Evolutionary conservation across 345 rosid genomes (phyloP).

Genomic region (Trapa incisa): DNA sequence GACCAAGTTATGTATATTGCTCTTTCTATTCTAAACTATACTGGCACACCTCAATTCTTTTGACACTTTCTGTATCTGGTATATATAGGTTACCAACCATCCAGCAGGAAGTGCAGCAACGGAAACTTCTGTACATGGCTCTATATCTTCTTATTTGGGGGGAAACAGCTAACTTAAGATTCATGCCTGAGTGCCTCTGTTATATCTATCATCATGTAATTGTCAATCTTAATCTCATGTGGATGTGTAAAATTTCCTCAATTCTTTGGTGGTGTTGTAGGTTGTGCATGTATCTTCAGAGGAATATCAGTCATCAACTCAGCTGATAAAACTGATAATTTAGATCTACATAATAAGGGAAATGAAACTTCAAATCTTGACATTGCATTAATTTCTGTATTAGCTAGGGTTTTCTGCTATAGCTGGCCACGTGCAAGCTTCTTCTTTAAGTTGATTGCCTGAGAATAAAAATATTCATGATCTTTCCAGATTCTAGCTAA

Average conservation of each 20-base stretch:
- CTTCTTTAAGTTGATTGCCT: no score
- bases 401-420: neutral
- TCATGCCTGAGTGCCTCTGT: slow-evolving; percentile 99
- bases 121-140: slow-evolving; percentile 91
- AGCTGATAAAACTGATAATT: neutral
- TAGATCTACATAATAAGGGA: neutral
- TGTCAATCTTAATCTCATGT: slow-evolving; percentile 1
- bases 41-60: neutral
- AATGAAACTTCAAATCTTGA: neutral
- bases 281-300: neutral
- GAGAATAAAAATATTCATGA: no score
- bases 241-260: neutral
- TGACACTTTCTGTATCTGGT: slow-evolving; percentile 6
- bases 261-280: neutral
- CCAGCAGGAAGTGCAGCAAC: slow-evolving; percentile 98
- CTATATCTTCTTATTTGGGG: slow-evolving; percentile 98
- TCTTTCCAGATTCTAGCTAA: no score
- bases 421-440: no score
- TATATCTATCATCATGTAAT: slow-evolving; percentile 98
- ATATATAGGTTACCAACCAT: slow-evolving; percentile 84
- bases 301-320: neutral
- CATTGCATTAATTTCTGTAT: neutral
- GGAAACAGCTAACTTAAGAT: slow-evolving; percentile 96
- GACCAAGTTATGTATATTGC: neutral
- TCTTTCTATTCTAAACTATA: neutral